These are phyloP conservation scores for Conticribra guillardii DNA, from an alignment of 108 stramenopile genomes.

Conservation along the genomic window DNA sequence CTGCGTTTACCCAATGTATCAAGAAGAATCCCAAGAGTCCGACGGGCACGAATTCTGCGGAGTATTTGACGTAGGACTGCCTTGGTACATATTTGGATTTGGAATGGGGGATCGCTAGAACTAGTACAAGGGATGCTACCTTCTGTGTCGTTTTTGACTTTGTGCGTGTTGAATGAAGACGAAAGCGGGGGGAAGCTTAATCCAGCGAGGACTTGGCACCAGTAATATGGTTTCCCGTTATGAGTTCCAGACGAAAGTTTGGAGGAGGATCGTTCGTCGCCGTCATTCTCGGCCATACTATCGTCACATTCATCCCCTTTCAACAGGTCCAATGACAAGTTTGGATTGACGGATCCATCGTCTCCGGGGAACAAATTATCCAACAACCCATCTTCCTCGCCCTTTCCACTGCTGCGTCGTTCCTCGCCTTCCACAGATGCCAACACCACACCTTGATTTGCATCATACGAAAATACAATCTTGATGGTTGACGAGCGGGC, in stretches of 20 bases:
- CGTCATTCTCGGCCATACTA: not conserved
- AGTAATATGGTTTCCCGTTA: conserved; percentile 64
- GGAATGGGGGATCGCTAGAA: no score
- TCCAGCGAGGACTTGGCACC: conserved; percentile 84
- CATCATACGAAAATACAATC: conserved; percentile 28
- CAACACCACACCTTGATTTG: conserved; percentile 26
- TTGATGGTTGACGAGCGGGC: not conserved
- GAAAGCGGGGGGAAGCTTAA: conserved; percentile 55
- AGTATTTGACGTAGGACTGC: conserved; percentile 58
- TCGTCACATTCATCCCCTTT: conserved; percentile 27
- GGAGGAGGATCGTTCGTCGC: no score
- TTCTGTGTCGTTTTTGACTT: not conserved
- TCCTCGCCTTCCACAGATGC: conserved; percentile 8
- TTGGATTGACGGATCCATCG: conserved; percentile 37
- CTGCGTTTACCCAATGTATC: conserved; percentile 38
- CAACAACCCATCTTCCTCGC: conserved; percentile 25
- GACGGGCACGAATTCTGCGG: conserved; percentile 63
- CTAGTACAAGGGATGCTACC: no score
- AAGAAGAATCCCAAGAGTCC: conserved; percentile 55
- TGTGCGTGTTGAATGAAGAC: conserved; percentile 4
- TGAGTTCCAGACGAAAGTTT: no score
- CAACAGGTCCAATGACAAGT: conserved; percentile 28
- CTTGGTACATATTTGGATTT: conserved; percentile 51
- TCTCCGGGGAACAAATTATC: conserved; percentile 47
- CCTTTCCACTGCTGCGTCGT: no score